Conservation (phyloP, 441 rosid genomes). For the Syzygium syzygioides region DNA sequence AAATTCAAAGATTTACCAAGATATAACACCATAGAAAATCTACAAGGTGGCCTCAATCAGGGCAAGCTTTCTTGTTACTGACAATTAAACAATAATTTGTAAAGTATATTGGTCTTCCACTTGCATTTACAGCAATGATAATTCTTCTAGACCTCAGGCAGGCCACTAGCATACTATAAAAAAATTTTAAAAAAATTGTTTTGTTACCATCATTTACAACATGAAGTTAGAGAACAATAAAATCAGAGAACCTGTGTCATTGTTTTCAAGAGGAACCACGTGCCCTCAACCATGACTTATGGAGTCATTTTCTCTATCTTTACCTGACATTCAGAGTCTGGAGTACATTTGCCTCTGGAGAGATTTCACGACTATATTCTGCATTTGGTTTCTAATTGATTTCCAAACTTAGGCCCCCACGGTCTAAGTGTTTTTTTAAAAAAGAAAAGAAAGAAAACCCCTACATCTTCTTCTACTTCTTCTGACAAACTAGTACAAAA, state of each 20-base stretch:
- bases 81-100: not conserved
- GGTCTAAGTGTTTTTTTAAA: not conserved
- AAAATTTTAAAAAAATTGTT: not conserved
- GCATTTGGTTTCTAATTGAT: not conserved
- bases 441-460: not conserved
- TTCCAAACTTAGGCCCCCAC: not conserved
- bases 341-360: not conserved
- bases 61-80: not conserved
- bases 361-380: not conserved
- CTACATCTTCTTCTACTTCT: not conserved
- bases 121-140: not conserved
- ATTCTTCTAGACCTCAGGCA: not conserved
- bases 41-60: not conserved
- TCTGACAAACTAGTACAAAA: not conserved
- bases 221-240: not conserved
- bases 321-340: not conserved
- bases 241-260: not conserved
- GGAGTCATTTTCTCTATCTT: not conserved
- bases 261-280: not conserved
- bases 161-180: not conserved
- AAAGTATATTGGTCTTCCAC: not conserved
- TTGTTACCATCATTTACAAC: not conserved
- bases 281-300: not conserved
- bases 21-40: not conserved
- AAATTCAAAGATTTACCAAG: not conserved